Evolutionary conservation across 495 filamentous ascomycete species (phyloP).

Genomic region (Trichoderma gamsii): DNA sequence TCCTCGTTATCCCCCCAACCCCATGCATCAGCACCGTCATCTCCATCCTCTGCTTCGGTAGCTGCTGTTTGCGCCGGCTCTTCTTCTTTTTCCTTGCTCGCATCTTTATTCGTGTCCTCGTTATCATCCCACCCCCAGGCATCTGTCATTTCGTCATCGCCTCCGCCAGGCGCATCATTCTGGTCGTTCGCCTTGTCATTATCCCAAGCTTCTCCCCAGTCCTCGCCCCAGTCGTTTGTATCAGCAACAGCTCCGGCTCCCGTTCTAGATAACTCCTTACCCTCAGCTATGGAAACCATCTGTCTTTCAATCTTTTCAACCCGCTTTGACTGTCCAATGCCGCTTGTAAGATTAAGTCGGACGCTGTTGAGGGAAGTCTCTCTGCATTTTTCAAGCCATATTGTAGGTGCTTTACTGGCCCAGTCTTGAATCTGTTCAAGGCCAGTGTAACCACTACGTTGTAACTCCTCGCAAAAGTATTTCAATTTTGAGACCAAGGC

Average conservation of each 20-base stretch:
- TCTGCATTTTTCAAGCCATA: conserved; percentile 82
- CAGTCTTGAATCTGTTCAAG: conserved; percentile 68
- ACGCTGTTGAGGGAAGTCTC: conserved; percentile 70
- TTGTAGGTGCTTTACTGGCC: conserved; percentile 67
- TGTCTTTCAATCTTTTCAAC: conserved; percentile 85
- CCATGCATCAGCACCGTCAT: conserved; percentile 51
- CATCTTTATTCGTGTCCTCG: conserved; percentile 20
- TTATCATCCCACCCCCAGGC: conserved; percentile 32
- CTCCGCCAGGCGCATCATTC: conserved; percentile 20
- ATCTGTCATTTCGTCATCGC: conserved; percentile 23
- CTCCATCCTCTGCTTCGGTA: conserved; percentile 26
- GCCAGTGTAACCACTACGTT: conserved; percentile 59
- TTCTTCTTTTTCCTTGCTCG: conserved; percentile 16
- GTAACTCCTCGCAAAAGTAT: conserved; percentile 57
- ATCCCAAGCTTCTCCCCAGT: conserved; percentile 74
- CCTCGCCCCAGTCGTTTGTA: conserved; percentile 48
- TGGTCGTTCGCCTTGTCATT: conserved; percentile 41
- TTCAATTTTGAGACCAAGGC: conserved; percentile 52
- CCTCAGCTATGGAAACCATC: conserved; percentile 62
- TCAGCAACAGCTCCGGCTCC: conserved; percentile 38
- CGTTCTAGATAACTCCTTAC: conserved; percentile 49
- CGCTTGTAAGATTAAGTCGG: conserved; percentile 58
- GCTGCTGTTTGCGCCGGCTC: neutral
- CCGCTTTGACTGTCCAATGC: conserved; percentile 53
- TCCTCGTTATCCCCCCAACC: conserved; percentile 55